These are phyloP conservation scores for Fusarium sp. DNA, from an alignment of 2,329 filamentous ascomycete species.

Conservation along the genomic window DNA sequence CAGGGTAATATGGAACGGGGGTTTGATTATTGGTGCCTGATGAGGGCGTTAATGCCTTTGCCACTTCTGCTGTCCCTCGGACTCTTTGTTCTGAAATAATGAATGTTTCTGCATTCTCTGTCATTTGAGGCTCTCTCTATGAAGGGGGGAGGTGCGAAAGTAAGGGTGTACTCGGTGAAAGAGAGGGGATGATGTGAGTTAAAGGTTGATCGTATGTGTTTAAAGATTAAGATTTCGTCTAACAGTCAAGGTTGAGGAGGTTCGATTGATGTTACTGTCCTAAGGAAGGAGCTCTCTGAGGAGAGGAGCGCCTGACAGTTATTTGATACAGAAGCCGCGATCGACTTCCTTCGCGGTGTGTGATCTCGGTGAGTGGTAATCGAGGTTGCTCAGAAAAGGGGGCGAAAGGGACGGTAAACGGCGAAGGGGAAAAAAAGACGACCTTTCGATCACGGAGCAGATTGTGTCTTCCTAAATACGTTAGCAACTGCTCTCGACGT, in stretches of 20 bases:
- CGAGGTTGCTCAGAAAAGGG: not conserved
- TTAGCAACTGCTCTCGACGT: not conserved
- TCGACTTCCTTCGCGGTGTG: not conserved
- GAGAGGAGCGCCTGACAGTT: not conserved
- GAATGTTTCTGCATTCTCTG: not conserved
- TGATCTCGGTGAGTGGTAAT: not conserved
- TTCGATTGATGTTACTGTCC: not conserved
- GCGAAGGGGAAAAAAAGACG: too few species aligned
- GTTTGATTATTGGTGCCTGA: not conserved
- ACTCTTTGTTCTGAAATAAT: not conserved
- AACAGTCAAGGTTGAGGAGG: not conserved
- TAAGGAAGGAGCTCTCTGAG: slow-evolving; percentile 14
- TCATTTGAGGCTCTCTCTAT: rapidly evolving
- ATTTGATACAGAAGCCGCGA: not conserved
- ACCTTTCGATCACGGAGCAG: not conserved
- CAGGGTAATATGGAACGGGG: not conserved
- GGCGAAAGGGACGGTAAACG: not conserved
- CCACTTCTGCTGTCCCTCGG: not conserved
- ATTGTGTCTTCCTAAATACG: not conserved
- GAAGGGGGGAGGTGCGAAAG: not conserved
- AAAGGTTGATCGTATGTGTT: not conserved
- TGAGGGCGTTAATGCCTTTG: not conserved
- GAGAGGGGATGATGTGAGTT: slow-evolving; percentile 6
- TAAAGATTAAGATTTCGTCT: not conserved
- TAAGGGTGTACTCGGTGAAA: not conserved